A percentile compares a stretch with the other conserved stretches of the same genome.
These are phyloP conservation scores for Acanthamoeba healyi DNA, from an alignment of 208 protist genomes.

Conservation along the genomic window DNA sequence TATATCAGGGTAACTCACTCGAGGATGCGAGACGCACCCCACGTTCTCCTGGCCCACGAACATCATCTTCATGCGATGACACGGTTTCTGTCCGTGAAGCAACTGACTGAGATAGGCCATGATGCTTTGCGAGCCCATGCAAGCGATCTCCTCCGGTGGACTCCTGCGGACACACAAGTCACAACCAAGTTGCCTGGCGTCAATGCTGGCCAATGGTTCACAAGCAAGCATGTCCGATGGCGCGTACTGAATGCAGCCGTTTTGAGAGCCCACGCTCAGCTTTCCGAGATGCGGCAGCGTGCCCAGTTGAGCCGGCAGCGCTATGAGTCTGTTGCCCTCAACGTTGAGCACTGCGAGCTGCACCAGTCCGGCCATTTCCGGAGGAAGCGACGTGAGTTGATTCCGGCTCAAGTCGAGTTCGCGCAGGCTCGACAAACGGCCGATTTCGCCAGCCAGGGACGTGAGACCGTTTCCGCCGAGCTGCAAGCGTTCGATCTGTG, in stretches of 20 bases:
- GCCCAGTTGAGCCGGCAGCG: slow-evolving; percentile 6
- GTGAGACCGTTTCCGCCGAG: not conserved
- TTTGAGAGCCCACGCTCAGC: not conserved
- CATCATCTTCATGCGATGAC: slow-evolving; percentile 66
- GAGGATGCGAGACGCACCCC: not conserved
- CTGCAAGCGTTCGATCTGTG: not conserved
- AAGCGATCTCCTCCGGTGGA: not conserved
- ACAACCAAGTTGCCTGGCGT: too few relatives aligned
- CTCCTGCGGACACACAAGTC: too few relatives aligned
- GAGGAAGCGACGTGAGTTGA: not conserved
- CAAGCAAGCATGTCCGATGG: too few relatives aligned
- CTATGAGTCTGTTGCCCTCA: not conserved
- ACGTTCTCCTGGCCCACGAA: slow-evolving; percentile 64
- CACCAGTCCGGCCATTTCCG: slow-evolving; percentile 14
- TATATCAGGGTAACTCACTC: not conserved
- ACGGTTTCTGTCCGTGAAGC: not conserved
- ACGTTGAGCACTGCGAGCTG: slow-evolving; percentile 11
- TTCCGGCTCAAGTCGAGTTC: slow-evolving; percentile 17
- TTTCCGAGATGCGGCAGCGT: not conserved
- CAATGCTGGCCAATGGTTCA: too few relatives aligned
- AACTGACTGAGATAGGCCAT: slow-evolving; percentile 4
- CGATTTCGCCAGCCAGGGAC: not conserved
- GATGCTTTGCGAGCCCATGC: slow-evolving; percentile 4
- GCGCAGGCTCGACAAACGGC: not conserved
- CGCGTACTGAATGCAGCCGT: not conserved